phyloP scores from a whole-genome alignment of 1,284 basidiomycete genomes.

The Inonotus hispidus region DNA sequence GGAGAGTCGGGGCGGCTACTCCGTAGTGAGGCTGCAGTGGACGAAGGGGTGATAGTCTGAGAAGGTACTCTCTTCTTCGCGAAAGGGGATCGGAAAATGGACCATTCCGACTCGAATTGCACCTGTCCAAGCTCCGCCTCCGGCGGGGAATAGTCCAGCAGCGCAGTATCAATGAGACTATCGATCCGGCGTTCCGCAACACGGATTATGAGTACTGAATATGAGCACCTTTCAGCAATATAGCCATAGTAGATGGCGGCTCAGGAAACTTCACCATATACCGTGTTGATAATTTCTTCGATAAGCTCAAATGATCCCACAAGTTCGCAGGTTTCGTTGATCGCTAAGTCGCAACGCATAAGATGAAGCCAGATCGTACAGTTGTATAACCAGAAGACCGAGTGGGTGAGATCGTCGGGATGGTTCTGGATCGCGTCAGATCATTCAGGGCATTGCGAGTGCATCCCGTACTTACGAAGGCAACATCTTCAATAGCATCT shows the following conservation, averaged over 20 bases:
- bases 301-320: conserved; percentile 75
- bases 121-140: conserved; percentile 77
- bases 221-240: conserved; percentile 14
- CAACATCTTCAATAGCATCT: conserved; percentile 86
- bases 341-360: conserved; percentile 75
- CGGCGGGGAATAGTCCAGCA: conserved; percentile 81
- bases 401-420: conserved; percentile 78
- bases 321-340: conserved; percentile 73
- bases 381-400: conserved; percentile 96
- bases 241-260: background rate
- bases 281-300: conserved; percentile 89
- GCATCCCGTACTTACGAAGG: conserved; percentile 64
- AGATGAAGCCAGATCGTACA: conserved; percentile 86
- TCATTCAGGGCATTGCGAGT: conserved; percentile 11
- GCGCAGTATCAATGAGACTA: conserved; percentile 72
- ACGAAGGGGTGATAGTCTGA: conserved; percentile 28
- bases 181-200: conserved; percentile 89
- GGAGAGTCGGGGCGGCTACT: conserved; percentile 10
- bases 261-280: conserved; percentile 64
- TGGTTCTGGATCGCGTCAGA: conserved; percentile 46
- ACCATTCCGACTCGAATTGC: conserved; percentile 96
- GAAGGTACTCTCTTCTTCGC: conserved; percentile 57
- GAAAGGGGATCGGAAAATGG: conserved; percentile 74
- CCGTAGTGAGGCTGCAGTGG: conserved; percentile 30
- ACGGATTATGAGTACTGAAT: conserved; percentile 88